Evolutionary conservation across 371 early-diverging fungal genomes (phyloP).

Genomic region (Rhizopus sp.): DNA sequence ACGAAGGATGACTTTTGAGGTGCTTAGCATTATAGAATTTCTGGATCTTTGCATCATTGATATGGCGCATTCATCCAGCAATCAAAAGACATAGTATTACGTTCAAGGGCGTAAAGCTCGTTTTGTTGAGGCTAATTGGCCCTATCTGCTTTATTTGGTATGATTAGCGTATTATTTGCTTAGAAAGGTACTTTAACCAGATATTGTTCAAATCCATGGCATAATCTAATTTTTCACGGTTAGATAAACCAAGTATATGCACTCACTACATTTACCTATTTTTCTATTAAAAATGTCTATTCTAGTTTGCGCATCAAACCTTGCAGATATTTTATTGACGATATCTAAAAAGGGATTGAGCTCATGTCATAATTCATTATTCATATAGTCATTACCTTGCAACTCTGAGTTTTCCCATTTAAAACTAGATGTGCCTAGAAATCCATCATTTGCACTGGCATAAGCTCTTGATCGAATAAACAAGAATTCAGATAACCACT

Average conservation of each 20-base stretch:
- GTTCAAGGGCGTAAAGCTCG: no score
- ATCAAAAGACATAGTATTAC: no score
- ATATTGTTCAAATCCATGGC: no score
- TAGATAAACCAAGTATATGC: background rate
- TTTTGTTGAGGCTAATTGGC: no score
- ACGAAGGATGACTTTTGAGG: no score
- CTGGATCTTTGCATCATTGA: no score
- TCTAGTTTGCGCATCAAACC: background rate
- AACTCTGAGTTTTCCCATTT: conserved; percentile 33
- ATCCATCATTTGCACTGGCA: conserved; percentile 19
- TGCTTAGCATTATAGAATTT: no score
- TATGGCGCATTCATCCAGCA: no score
- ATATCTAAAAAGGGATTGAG: background rate
- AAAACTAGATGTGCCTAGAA: conserved; percentile 29
- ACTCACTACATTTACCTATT: background rate
- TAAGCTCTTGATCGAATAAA: conserved; percentile 5
- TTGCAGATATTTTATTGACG: background rate
- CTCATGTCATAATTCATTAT: no score
- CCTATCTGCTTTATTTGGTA: no score
- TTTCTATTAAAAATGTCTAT: background rate
- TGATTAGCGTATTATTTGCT: no score
- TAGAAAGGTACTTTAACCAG: no score
- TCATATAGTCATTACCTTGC: conserved; percentile 20
- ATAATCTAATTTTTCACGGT: background rate
- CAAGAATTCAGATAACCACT: background rate